Evolutionary conservation across 495 filamentous ascomycete species (phyloP).

Genomic region (Penicillium dipodomyicola): DNA sequence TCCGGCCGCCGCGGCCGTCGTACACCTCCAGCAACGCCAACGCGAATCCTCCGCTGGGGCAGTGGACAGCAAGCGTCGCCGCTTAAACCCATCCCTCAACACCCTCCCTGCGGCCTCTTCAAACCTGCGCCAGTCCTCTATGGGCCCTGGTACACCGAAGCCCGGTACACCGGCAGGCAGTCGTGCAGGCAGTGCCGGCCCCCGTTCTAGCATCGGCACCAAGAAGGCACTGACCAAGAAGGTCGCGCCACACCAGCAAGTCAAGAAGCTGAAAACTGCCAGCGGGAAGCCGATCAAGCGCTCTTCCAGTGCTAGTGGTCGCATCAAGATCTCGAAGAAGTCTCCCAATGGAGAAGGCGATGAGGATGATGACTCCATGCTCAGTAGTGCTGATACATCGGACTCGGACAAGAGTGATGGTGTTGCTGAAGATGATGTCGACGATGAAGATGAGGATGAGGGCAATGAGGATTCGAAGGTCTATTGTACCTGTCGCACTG

Average conservation of each 20-base stretch:
- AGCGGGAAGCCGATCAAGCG: constrained; percentile 57
- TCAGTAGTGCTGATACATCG: constrained; percentile 49
- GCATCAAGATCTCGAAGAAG: constrained; percentile 53
- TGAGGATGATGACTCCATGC: constrained; percentile 62
- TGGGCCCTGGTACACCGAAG: constrained; percentile 87
- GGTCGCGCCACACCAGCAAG: constrained; percentile 64
- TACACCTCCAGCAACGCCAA: constrained; percentile 59
- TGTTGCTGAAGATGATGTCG: constrained; percentile 55
- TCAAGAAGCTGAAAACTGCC: constrained; percentile 48
- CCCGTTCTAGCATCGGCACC: constrained; percentile 44
- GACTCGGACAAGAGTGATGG: constrained; percentile 47
- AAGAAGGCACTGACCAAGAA: constrained; percentile 62
- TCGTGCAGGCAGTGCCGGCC: constrained; percentile 71
- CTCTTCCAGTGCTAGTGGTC: constrained; percentile 41
- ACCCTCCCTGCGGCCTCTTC: constrained; percentile 68
- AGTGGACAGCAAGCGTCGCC: constrained; percentile 69
- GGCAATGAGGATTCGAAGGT: constrained; percentile 83
- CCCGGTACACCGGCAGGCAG: constrained; percentile 59
- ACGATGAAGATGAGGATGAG: constrained; percentile 74
- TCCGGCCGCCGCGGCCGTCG: constrained; percentile 55
- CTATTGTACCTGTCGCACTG: constrained; percentile 89
- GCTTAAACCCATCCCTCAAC: constrained; percentile 62
- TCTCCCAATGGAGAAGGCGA: constrained; percentile 62
- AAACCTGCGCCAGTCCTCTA: constrained; percentile 73
- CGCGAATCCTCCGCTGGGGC: constrained; percentile 78